Evolutionary conservation across 2,329 filamentous ascomycete species (phyloP).

Genomic region (Beauveria medogensis): DNA sequence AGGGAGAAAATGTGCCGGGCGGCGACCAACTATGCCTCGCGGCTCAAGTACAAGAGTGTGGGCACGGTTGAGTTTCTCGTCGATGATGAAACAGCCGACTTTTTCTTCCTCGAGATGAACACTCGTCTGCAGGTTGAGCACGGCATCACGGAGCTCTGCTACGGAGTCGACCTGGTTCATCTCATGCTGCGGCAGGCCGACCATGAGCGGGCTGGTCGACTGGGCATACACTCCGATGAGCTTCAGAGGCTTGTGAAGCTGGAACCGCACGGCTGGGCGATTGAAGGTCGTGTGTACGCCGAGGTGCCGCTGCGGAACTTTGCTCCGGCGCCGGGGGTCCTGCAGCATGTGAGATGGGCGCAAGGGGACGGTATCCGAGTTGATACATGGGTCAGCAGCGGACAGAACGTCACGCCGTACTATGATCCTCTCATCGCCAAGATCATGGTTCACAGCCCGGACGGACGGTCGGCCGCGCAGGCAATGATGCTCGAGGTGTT

Average conservation of each 20-base stretch:
- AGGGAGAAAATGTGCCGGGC: background rate
- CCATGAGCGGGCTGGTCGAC: background rate
- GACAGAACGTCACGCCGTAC: constrained; percentile 46
- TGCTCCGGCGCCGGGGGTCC: constrained; percentile 48
- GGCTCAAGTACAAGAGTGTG: constrained; percentile 24
- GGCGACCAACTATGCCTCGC: background rate
- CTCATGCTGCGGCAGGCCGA: constrained; percentile 31
- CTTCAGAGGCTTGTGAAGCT: background rate
- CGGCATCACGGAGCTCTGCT: constrained; percentile 62
- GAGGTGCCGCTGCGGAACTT: constrained; percentile 51
- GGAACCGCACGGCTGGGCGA: constrained; percentile 23
- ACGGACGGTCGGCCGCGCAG: constrained; percentile 28
- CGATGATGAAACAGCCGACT: constrained; percentile 21
- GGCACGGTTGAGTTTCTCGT: constrained; percentile 35
- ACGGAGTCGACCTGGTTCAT: constrained; percentile 63
- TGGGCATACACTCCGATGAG: background rate
- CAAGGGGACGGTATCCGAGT: constrained; percentile 40
- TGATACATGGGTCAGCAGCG: constrained; percentile 56
- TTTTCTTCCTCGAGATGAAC: constrained; percentile 39
- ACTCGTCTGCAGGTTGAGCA: constrained; percentile 38
- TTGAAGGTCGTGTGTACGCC: constrained; percentile 33
- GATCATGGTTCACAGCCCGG: constrained; percentile 44
- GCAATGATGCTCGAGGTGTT: constrained; percentile 35
- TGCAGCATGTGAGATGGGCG: constrained; percentile 51
- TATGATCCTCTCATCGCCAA: constrained; percentile 53